Evolutionary conservation across 108 stramenopile genomes (phyloP), one percentile per base, ranked within the genome.

Genomic region (Cylindrotheca fusiformis): DNA sequence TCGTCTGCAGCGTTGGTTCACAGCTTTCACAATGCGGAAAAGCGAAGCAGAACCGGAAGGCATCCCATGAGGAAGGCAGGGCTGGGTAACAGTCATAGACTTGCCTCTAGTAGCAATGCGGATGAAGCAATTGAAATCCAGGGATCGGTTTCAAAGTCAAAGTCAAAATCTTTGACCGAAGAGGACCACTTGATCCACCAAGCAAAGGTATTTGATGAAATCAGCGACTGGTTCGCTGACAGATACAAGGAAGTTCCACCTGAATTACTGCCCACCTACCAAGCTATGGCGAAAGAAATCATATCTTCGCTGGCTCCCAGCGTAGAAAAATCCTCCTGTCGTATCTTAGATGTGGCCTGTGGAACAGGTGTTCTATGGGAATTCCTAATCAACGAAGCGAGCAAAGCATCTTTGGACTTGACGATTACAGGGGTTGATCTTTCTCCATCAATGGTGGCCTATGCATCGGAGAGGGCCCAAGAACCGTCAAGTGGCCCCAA

Each of bases 291-390:
- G n/a, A 36, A 60, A 17, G 60, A 61, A 23, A 50, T 60, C n/a
- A n/a, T n/a, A n/a, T n/a, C n/a, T n/a, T n/a, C n/a, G n/a, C n/a
- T n/a, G n/a, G n/a, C n/a, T n/a, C n/a, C n/a, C n/a, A n/a, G n/a
- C n/a, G n/a, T n/a, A n/a, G n/a, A n/a, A n/a, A n/a, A n/a, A n/a
- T n/a, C n/a, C n/a, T n/a, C n/a, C n/a, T n/a, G n/a, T n/a, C n/a
- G 62, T 32, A 56, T 77, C 27, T 45, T 77, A 41, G 76, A 77
- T 57, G 61, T 77, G 4, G 76, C 45, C 0, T 71, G 71, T 63
- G 76, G 76, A 32, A 68, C 71, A 8, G 71, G 76, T 54, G 61
- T 67, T 0, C 26, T 77, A 20, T 72, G 59, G 50, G 48, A 47
- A 6, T 64, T 46, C n/a, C 60, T 63, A 17, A 46, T 69, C 1